Conservation (phyloP, 2,329 filamentous ascomycete genomes). For the Trichoderma afroharzianum region DNA sequence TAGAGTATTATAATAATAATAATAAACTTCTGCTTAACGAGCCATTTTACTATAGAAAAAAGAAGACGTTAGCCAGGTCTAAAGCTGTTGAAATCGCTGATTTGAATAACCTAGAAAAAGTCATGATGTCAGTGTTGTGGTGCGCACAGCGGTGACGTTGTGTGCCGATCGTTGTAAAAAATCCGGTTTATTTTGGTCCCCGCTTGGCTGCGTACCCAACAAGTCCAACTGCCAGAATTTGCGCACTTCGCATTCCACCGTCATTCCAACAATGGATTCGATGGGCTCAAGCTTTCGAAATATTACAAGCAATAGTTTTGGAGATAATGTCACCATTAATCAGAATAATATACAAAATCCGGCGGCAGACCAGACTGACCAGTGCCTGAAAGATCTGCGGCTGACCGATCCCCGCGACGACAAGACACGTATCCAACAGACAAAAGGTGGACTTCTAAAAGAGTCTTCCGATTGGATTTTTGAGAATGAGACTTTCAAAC, state of each 20-base stretch:
- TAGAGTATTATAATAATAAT: no score
- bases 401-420: not conserved
- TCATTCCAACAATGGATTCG: not conserved
- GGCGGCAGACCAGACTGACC: not conserved
- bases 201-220: not conserved
- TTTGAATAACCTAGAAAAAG: no score
- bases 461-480: not conserved
- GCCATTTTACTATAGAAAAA: no score
- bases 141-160: no score
- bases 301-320: not conserved
- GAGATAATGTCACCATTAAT: not conserved
- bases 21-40: no score
- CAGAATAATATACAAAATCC: not conserved
- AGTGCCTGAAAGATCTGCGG: not conserved
- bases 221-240: not conserved
- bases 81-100: no score
- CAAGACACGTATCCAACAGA: not conserved
- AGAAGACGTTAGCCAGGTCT: no score
- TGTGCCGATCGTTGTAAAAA: no score
- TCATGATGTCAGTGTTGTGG: no score
- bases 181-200: no score
- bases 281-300: not conserved
- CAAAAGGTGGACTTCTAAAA: not conserved
- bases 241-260: fast-evolving
- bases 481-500: not conserved